Evolutionary conservation across 2,329 filamentous ascomycete genomes (phyloP).

Genomic region (Scytalidium sp.): DNA sequence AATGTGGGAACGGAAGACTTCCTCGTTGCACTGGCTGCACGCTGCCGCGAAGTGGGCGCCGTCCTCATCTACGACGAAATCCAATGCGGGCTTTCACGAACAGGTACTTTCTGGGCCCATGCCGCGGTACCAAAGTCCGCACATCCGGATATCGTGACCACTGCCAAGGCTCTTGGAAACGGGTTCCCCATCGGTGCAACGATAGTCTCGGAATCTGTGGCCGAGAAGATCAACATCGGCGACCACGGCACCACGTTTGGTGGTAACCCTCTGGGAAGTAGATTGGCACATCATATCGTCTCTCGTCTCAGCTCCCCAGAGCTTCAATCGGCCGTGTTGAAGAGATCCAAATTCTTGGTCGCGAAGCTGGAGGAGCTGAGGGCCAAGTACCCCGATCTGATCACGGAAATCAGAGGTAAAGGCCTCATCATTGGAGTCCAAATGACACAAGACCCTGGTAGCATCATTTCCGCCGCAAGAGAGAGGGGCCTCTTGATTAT

Average conservation of each 20-base stretch:
- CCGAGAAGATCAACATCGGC: conserved; percentile 60
- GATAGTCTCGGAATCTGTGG: conserved; percentile 58
- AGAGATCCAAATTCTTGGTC: conserved; percentile 62
- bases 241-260: conserved; percentile 76
- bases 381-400: conserved; percentile 63
- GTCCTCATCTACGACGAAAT: conserved; percentile 96
- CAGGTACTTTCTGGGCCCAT: conserved; percentile 90
- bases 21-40: conserved; percentile 74
- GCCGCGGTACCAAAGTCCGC: conserved; percentile 68
- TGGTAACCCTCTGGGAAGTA: conserved; percentile 65
- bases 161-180: conserved; percentile 94
- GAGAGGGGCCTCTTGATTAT: conserved; percentile 88
- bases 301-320: conserved; percentile 67
- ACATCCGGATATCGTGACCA: conserved; percentile 91
- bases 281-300: conserved; percentile 83
- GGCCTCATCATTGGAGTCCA: conserved; percentile 88
- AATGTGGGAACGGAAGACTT: conserved; percentile 82
- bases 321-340: conserved; percentile 66
- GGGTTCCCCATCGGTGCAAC: conserved; percentile 93
- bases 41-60: conserved; percentile 83
- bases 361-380: conserved; percentile 54
- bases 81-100: conserved; percentile 87
- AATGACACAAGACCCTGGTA: conserved; percentile 67
- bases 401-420: conserved; percentile 76
- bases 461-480: conserved; percentile 78